Evolutionary conservation across 2,329 filamentous ascomycete genomes (phyloP).

Genomic region (Fusarium devonianum): DNA sequence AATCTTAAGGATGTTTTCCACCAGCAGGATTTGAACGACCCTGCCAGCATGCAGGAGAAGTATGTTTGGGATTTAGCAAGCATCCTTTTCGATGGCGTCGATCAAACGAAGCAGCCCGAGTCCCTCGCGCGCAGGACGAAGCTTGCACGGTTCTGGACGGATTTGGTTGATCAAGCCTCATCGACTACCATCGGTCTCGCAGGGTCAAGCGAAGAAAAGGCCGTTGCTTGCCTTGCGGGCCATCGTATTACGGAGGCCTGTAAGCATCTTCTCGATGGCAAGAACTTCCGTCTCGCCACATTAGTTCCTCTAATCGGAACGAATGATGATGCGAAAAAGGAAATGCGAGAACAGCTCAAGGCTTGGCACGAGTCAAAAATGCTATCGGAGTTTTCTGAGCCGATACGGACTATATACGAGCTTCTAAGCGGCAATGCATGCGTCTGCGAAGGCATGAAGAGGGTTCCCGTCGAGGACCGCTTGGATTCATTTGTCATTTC

Average conservation of each 20-base stretch:
- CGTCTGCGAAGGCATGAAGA: conserved; percentile 78
- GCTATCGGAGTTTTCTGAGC: conserved; percentile 84
- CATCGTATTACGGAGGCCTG: conserved; percentile 85
- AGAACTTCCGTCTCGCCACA: conserved; percentile 84
- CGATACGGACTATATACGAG: conserved; percentile 87
- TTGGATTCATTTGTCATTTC: conserved; percentile 82
- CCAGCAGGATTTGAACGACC: conserved; percentile 51
- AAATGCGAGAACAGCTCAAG: conserved; percentile 81
- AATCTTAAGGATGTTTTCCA: conserved; percentile 51
- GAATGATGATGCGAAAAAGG: conserved; percentile 71
- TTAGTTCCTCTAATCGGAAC: conserved; percentile 83
- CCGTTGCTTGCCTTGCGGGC: conserved; percentile 79
- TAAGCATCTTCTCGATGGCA: conserved; percentile 75
- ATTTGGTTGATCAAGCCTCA: conserved; percentile 68
- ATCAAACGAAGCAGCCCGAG: conserved; percentile 50
- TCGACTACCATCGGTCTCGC: conserved; percentile 64
- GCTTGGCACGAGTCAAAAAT: conserved; percentile 86
- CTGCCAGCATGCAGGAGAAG: conserved; percentile 68
- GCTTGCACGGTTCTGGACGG: conserved; percentile 72
- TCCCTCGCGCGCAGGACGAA: conserved; percentile 63
- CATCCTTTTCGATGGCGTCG: conserved; percentile 81
- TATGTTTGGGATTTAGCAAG: conserved; percentile 86
- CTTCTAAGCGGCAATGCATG: conserved; percentile 88
- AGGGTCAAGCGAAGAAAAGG: conserved; percentile 78
- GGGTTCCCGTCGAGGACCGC: conserved; percentile 78